Evolutionary conservation across 2,329 filamentous ascomycete genomes (phyloP).

Genomic region (Alternaria solani): DNA sequence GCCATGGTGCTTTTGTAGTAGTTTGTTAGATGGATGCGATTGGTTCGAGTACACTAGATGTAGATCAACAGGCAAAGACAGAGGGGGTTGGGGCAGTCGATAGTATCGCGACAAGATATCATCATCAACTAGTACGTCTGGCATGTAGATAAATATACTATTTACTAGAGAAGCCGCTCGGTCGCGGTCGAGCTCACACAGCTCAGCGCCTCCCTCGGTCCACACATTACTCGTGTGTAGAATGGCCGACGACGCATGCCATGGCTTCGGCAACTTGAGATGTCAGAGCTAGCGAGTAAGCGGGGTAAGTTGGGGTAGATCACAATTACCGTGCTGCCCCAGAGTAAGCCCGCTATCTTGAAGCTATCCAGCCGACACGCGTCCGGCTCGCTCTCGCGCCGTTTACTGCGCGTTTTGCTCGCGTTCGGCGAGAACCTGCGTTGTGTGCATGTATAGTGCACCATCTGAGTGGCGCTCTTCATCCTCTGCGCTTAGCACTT

Average conservation of each 20-base stretch:
- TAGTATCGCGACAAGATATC: not conserved
- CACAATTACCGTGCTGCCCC: not conserved
- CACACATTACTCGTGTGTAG: not conserved
- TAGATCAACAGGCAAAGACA: not conserved
- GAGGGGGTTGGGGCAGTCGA: not conserved
- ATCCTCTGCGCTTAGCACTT: slow-evolving; percentile 29
- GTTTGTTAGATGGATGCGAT: not conserved
- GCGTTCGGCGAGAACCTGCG: not conserved
- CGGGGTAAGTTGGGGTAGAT: slow-evolving; percentile 26
- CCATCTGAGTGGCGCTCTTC: not conserved
- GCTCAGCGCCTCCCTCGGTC: not conserved
- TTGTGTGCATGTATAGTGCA: not conserved
- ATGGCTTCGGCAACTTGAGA: slow-evolving; percentile 25
- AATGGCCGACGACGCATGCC: not conserved
- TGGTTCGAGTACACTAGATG: not conserved
- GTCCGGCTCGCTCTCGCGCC: not conserved
- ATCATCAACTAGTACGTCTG: not conserved
- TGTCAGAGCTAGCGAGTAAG: slow-evolving; percentile 35
- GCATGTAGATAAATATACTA: not conserved
- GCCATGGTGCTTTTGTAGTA: slow-evolving; percentile 28
- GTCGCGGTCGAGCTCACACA: not conserved
- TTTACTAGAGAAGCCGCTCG: not conserved
- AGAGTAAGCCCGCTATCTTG: not conserved
- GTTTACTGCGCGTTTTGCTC: not conserved
- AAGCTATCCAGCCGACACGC: not conserved